Evolutionary conservation across 805 yeast genomes (phyloP).

Genomic region (Candida hispaniensis): DNA sequence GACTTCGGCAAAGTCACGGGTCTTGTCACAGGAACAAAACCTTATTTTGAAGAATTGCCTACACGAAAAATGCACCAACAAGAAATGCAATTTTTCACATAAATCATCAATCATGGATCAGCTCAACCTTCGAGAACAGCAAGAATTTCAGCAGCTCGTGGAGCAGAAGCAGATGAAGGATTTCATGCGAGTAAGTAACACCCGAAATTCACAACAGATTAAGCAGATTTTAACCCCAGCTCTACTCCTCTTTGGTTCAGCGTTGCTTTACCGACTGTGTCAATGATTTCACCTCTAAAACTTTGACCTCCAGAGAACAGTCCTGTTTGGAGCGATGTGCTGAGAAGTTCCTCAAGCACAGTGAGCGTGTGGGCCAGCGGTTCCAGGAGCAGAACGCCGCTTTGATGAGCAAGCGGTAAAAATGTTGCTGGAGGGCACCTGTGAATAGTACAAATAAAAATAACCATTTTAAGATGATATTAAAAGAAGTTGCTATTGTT

Average conservation of each 20-base stretch:
- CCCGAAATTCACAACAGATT: not conserved
- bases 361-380: conserved; percentile 96
- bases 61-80: no score
- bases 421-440: no score
- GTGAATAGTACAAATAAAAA: no score
- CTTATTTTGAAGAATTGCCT: no score
- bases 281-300: conserved; percentile 91
- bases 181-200: conserved; percentile 75
- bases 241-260: conserved; percentile 88
- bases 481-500: no score
- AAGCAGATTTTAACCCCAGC: conserved; percentile 22
- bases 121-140: conserved; percentile 90
- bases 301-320: conserved; percentile 74
- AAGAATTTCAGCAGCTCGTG: conserved; percentile 86
- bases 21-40: no score
- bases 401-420: conserved; percentile 14
- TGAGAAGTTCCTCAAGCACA: conserved; percentile 94
- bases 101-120: conserved; percentile 58
- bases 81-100: conserved; percentile 4
- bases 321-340: conserved; percentile 84
- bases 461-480: no score
- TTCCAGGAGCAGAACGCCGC: conserved; percentile 85
- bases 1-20: no score
- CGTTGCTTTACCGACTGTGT: conserved; percentile 97
- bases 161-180: conserved; percentile 98